Conservation (phyloP, 1,284 basidiomycete species). For the Puccinia hordei region DNA sequence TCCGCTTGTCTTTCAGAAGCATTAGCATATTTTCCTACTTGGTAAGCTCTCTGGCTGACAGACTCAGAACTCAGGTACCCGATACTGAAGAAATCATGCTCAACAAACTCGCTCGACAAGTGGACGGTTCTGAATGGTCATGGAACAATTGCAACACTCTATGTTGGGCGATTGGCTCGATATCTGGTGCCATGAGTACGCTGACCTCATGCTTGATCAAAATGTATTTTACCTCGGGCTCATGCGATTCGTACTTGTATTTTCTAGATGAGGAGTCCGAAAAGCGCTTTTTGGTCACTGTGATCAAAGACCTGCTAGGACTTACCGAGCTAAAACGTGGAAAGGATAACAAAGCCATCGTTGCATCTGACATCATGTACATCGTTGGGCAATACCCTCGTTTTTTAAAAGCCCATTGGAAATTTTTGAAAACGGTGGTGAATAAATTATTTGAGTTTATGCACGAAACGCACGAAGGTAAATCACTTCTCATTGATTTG, state of each 20-base stretch:
- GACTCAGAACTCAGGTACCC: slow-evolving; percentile 34
- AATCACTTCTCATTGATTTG: background rate
- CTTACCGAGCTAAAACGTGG: slow-evolving; percentile 98
- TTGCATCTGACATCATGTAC: slow-evolving; percentile 99
- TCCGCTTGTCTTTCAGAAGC: background rate
- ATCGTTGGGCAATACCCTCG: slow-evolving; percentile 99
- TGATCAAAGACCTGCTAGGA: slow-evolving; percentile 97
- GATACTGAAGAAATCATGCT: slow-evolving; percentile 52
- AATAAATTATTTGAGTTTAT: slow-evolving; percentile 99
- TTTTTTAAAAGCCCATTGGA: slow-evolving; percentile 99
- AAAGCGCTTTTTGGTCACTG: slow-evolving; percentile 97
- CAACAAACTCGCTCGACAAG: slow-evolving; percentile 58
- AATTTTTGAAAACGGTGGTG: slow-evolving; percentile 99
- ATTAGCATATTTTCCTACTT: background rate
- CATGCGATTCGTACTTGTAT: background rate
- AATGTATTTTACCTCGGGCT: background rate
- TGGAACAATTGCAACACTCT: slow-evolving; percentile 99
- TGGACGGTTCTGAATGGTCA: slow-evolving; percentile 96
- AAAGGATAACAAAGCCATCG: slow-evolving; percentile 99
- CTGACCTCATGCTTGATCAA: background rate
- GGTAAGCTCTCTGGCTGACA: background rate
- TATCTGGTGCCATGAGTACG: slow-evolving; percentile 86
- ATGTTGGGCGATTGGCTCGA: slow-evolving; percentile 99
- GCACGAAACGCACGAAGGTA: slow-evolving; percentile 98
- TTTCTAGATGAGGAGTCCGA: slow-evolving; percentile 85